Evolutionary conservation across 1,139 yeast species (phyloP).

Genomic region (Pneumocystis oryctolagi): DNA sequence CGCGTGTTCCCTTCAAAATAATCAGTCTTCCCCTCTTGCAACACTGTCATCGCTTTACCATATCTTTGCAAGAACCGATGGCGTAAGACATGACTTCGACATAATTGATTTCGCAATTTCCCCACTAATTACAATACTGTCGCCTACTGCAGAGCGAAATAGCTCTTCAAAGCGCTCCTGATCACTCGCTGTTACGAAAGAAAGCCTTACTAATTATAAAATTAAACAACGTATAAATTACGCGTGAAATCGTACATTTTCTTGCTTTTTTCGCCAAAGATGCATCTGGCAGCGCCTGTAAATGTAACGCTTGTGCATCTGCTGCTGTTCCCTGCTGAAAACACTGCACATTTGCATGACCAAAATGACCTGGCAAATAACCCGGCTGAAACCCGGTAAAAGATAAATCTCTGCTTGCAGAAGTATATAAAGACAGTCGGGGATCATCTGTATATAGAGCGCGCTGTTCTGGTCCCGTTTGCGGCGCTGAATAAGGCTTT

Average conservation of each 20-base stretch:
- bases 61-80: constrained; percentile 65
- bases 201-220: constrained; percentile 51
- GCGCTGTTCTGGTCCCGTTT: neutral
- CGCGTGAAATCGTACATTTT: neutral
- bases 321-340: neutral
- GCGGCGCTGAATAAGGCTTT: neutral
- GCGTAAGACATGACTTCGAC: constrained; percentile 62
- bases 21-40: neutral
- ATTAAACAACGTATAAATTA: neutral
- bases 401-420: neutral
- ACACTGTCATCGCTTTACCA: constrained; percentile 46
- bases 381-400: neutral
- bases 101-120: constrained; percentile 66
- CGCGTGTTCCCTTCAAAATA: constrained; percentile 31
- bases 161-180: constrained; percentile 74
- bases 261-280: neutral
- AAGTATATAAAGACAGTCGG: neutral
- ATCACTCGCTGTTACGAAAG: constrained; percentile 72
- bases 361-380: neutral
- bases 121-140: constrained; percentile 51
- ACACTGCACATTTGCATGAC: neutral
- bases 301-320: too few relatives aligned
- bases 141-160: constrained; percentile 34
- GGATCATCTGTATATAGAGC: neutral
- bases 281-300: neutral